Conservation (phyloP, 768 basidiomycete genomes). For the Collybiopsis luxurians region DNA sequence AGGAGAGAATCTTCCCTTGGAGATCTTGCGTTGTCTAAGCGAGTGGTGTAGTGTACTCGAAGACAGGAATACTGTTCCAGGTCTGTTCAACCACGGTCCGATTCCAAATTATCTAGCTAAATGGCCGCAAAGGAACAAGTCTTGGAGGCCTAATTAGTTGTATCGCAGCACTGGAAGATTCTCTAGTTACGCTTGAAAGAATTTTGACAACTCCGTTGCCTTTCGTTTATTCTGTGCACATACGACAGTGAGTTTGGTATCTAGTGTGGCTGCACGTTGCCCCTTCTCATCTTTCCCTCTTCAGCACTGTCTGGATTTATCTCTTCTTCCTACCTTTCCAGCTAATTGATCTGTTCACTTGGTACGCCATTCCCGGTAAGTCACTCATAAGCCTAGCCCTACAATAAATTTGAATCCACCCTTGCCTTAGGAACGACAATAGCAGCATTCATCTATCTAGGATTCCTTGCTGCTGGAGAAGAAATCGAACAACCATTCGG, state of each 20-base stretch:
- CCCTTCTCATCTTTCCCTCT: not conserved
- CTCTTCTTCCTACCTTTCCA: constrained; percentile 80
- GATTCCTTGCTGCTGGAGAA: constrained; percentile 70
- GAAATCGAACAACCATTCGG: constrained; percentile 72
- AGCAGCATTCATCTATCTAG: constrained; percentile 73
- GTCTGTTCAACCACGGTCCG: constrained; percentile 25
- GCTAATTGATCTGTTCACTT: constrained; percentile 56
- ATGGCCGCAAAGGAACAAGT: constrained; percentile 34
- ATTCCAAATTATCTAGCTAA: not conserved
- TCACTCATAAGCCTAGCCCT: too few relatives aligned
- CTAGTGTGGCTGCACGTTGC: not conserved
- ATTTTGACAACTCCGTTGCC: constrained; percentile 65
- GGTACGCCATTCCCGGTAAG: constrained; percentile 60
- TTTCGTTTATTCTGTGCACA: constrained; percentile 64
- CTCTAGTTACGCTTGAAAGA: constrained; percentile 47
- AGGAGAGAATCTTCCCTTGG: constrained; percentile 58
- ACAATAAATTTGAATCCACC: too few relatives aligned
- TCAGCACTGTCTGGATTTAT: constrained; percentile 67
- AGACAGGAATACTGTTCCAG: constrained; percentile 54
- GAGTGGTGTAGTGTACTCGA: constrained; percentile 60
- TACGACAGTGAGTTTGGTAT: constrained; percentile 21
- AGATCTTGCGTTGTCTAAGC: constrained; percentile 52
- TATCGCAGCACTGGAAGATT: constrained; percentile 52
- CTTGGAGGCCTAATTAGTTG: constrained; percentile 48
- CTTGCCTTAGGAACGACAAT: constrained; percentile 47